Evolutionary conservation across 1,284 basidiomycete species (phyloP).

Genomic region (Papiliotrema fonsecae): DNA sequence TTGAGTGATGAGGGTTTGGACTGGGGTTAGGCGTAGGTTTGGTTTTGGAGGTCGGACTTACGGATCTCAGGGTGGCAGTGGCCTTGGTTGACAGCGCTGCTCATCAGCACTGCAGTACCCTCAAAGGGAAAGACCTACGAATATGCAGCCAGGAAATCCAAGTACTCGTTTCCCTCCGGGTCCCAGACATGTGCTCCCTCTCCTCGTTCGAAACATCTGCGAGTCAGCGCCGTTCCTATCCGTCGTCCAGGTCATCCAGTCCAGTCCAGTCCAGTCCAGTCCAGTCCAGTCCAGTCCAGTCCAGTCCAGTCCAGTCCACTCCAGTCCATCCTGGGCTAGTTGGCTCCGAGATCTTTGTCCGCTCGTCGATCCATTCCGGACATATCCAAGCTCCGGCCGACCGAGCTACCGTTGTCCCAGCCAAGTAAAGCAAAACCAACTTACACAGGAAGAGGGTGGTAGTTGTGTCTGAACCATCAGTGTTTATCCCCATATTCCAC

Average conservation of each 20-base stretch:
- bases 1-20: slow-evolving; percentile 75
- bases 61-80: slow-evolving; percentile 79
- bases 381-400: too few relatives aligned
- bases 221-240: not conserved
- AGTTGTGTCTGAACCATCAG: slow-evolving; percentile 58
- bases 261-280: too few relatives aligned
- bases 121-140: slow-evolving; percentile 58
- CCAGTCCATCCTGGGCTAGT: too few relatives aligned
- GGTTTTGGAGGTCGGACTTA: slow-evolving; percentile 13
- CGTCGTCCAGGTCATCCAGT: too few relatives aligned
- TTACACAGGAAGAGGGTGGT: slow-evolving; percentile 84
- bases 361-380: too few relatives aligned
- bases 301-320: too few relatives aligned
- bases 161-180: slow-evolving; percentile 86
- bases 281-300: too few relatives aligned
- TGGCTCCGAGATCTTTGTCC: too few relatives aligned
- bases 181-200: slow-evolving; percentile 93
- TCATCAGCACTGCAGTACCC: slow-evolving; percentile 3
- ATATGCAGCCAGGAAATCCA: slow-evolving; percentile 96
- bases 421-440: slow-evolving; percentile 14
- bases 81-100: slow-evolving; percentile 80
- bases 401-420: too few relatives aligned
- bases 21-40: slow-evolving; percentile 45
- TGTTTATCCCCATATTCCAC: slow-evolving; percentile 36
- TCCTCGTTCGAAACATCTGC: slow-evolving; percentile 79